Conservation (phyloP, 23 red algal genomes). For the Gracilaria vermiculophylla region DNA sequence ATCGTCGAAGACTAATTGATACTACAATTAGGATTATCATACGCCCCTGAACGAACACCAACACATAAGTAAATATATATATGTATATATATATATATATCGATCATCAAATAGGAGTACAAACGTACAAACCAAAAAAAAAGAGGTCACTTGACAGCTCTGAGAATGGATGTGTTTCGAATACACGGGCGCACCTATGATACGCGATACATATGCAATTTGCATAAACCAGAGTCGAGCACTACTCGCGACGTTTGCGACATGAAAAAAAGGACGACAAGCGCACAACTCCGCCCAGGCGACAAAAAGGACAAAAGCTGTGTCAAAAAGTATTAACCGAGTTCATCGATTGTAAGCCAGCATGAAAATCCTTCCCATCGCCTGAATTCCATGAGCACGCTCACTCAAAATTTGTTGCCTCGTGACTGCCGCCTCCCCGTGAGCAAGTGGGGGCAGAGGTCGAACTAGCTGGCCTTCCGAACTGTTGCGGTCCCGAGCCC, state of each 20-base stretch:
- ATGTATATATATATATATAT: too few relatives aligned
- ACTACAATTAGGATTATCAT: not conserved
- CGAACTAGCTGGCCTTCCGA: constrained; percentile 7
- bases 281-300: not conserved
- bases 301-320: too few relatives aligned
- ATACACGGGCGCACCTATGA: not conserved
- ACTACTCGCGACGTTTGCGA: not conserved
- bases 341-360: not conserved
- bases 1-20: not conserved
- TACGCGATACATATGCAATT: not conserved
- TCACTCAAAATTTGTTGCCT: constrained; percentile 56
- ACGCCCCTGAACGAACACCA: not conserved
- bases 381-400: constrained; percentile 55
- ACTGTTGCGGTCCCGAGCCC: constrained; percentile 3
- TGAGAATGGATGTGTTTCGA: not conserved
- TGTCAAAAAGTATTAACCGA: not conserved
- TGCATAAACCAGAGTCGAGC: not conserved
- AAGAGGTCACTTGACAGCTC: not conserved
- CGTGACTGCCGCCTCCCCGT: constrained; percentile 49
- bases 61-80: too few relatives aligned
- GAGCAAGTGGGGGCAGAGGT: constrained; percentile 20
- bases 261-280: not conserved
- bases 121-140: not conserved
- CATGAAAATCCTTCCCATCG: constrained; percentile 79
- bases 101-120: not conserved